phyloP scores from a whole-genome alignment of 805 yeast genomes.

The Kodamaea hsintzibuensis region DNA sequence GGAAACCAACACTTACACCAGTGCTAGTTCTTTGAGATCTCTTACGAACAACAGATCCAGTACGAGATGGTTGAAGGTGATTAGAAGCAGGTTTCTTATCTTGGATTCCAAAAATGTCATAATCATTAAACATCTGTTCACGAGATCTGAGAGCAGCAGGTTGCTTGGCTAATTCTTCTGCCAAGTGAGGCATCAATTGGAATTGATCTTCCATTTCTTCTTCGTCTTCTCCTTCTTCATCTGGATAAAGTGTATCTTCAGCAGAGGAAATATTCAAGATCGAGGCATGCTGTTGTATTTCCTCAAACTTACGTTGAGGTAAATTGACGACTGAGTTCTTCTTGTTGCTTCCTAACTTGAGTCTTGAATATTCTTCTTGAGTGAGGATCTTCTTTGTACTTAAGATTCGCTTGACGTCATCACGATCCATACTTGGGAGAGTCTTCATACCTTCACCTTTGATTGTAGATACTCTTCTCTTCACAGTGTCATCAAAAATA shows the following conservation, averaged over 20 bases:
- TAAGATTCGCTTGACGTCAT: slow-evolving; percentile 43
- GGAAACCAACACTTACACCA: slow-evolving; percentile 19
- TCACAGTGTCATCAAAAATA: slow-evolving; percentile 30
- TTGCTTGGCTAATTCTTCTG: slow-evolving; percentile 32
- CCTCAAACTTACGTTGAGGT: slow-evolving; percentile 26
- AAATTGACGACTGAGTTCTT: slow-evolving; percentile 29
- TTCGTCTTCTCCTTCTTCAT: slow-evolving; percentile 4
- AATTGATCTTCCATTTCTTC: neutral
- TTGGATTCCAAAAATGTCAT: slow-evolving; percentile 17
- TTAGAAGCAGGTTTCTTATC: slow-evolving; percentile 1
- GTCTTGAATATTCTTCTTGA: slow-evolving; percentile 40
- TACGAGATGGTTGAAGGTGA: slow-evolving; percentile 3
- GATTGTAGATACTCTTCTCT: slow-evolving; percentile 37
- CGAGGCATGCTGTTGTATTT: slow-evolving; percentile 35
- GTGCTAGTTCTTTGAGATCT: slow-evolving; percentile 1
- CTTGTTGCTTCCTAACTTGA: slow-evolving; percentile 29
- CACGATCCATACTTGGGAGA: slow-evolving; percentile 49
- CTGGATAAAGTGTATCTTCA: slow-evolving; percentile 13
- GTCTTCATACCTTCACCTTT: slow-evolving; percentile 48
- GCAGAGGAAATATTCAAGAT: slow-evolving; percentile 25
- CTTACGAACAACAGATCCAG: slow-evolving; percentile 14
- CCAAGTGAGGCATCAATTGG: slow-evolving; percentile 35
- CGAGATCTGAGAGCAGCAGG: slow-evolving; percentile 30
- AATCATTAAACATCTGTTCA: slow-evolving; percentile 32
- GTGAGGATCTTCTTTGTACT: slow-evolving; percentile 37